Conservation (phyloP, 257 asterid species). For the Lithospermum erythrorhizon region DNA sequence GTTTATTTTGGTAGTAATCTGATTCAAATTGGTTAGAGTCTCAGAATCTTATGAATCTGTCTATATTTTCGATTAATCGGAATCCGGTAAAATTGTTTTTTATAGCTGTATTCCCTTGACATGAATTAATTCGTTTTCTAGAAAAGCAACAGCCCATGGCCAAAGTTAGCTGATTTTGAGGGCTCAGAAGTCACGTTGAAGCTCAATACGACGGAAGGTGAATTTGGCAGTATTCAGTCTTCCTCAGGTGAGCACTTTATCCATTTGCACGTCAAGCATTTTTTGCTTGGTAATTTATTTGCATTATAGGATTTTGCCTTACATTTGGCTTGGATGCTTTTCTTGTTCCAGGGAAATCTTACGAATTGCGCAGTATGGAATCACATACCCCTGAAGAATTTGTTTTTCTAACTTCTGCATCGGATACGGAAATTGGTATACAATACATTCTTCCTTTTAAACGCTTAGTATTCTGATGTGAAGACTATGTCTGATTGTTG, state of each 20-base stretch:
- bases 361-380: constrained; percentile 40
- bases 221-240: constrained; percentile 36
- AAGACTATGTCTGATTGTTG: too few species aligned
- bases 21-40: too few species aligned
- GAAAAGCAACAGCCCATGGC: too few species aligned
- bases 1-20: too few species aligned
- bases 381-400: constrained; percentile 37
- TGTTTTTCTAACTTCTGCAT: constrained; percentile 40
- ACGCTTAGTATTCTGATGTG: not conserved
- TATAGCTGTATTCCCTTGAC: too few species aligned
- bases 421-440: constrained; percentile 51
- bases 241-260: constrained; percentile 36
- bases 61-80: too few species aligned
- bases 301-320: not conserved
- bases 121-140: too few species aligned
- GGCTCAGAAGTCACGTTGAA: constrained; percentile 37
- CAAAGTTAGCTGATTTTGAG: constrained; percentile 39
- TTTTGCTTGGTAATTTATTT: not conserved
- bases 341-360: constrained; percentile 39
- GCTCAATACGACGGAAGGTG: constrained; percentile 34
- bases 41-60: too few species aligned
- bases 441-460: not conserved
- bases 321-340: not conserved
- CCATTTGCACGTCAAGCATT: not conserved
- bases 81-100: too few species aligned